Percentiles rank a stretch among this genome's conserved stretches.
These are phyloP conservation scores for Fusarium luffae DNA, from an alignment of 2,329 filamentous ascomycete species.

Conservation along the genomic window DNA sequence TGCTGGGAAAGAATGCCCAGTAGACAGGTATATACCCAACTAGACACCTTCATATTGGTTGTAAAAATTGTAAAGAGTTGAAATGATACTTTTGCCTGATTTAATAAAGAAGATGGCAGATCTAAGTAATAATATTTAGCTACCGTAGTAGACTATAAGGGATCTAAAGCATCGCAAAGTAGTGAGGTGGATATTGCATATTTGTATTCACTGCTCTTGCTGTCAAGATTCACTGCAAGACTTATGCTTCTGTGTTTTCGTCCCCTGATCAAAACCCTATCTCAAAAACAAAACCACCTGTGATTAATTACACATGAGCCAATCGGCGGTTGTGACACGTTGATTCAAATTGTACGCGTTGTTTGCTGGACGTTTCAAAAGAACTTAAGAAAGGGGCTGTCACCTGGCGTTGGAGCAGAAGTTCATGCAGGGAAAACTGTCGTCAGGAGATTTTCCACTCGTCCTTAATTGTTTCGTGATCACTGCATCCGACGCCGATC, in stretches of 20 bases:
- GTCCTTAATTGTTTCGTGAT: neutral
- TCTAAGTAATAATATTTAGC: neutral
- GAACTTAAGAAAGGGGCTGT: neutral
- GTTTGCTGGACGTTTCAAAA: neutral
- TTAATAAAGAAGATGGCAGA: neutral
- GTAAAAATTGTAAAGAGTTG: neutral
- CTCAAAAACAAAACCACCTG: neutral
- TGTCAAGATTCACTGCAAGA: too few species aligned
- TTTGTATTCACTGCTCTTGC: conserved; percentile 7
- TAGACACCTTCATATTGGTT: conserved; percentile 11
- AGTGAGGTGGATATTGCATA: neutral
- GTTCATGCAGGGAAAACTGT: neutral
- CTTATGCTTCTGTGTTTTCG: neutral
- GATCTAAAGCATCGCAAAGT: neutral
- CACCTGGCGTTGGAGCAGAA: neutral
- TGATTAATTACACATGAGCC: conserved; percentile 9
- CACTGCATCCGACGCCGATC: neutral
- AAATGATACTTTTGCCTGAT: neutral
- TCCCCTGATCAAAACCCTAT: neutral
- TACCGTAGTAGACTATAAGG: neutral
- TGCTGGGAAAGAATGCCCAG: neutral
- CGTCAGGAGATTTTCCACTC: neutral
- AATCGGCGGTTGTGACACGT: neutral
- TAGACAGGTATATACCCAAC: neutral
- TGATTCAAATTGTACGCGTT: neutral